Evolutionary conservation across 2,329 filamentous ascomycete species (phyloP), one percentile per base, ranked within the genome.

Genomic region (Zopfia rhizophila): DNA sequence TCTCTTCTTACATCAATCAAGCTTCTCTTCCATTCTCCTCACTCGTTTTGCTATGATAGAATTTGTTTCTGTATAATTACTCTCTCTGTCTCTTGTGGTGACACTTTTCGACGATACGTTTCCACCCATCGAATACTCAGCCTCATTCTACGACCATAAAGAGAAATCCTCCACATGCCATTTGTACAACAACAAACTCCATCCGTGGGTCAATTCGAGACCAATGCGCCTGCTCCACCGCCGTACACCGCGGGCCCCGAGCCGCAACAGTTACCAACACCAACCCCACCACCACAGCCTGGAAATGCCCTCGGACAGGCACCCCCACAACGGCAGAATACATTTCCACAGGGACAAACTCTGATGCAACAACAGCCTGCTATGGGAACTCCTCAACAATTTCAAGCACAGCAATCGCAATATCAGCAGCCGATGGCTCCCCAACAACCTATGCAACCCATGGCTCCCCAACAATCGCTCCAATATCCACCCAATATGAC

Each of bases 401-500:
- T 42, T 19, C 49, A 27, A 38, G 7, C 30, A 17, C 45, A 48
- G 38, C 55, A 57, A 25, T 33, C 47, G 5, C 45, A 49, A 47
- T 49, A 47, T 28, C 17, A 40, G n/a, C 51, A 60, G 22, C 31
- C 19, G 3, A n/a, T 10, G 22, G 24, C 46, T 24, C 40, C 55
- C 7, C 55, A 48, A 32, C 51, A 52, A n/a, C 28, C 45, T 10
- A 45, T 53, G 40, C 45, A 53, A 16, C 10, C 48, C 5, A 49
- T 52, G 12, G 23, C 46, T 2, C 33, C 17, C 12, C 55, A 58
- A 23, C 61, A 60, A 18, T 50, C 54, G 11, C 53, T 53, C 10
- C 58, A 61, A 38, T 61, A 57, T 37, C 32, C 56, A 7, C 48
- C 49, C 16, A 63, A 51, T 13, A 62, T 66, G 52, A 60, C 59